Percentiles rank a stretch among this genome's conserved stretches.
These are phyloP conservation scores for Pholiota molesta DNA, from an alignment of 768 basidiomycete species.

Conservation along the genomic window DNA sequence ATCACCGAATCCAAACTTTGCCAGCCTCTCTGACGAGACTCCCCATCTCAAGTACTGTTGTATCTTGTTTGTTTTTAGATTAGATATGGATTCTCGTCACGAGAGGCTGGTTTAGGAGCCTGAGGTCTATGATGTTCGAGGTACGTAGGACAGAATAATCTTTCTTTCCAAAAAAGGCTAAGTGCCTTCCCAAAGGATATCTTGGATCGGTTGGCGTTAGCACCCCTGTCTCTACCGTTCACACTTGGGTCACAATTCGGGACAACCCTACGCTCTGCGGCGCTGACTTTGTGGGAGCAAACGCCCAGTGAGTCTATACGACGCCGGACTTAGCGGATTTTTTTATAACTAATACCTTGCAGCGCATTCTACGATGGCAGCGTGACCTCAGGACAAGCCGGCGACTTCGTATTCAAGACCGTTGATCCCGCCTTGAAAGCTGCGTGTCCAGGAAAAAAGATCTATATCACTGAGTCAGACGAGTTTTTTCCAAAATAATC, in stretches of 20 bases:
- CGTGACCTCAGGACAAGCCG: constrained; percentile 33
- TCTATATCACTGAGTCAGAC: constrained; percentile 42
- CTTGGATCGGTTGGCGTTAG: constrained; percentile 38
- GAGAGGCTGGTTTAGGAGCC: too few relatives aligned
- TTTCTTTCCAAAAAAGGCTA: background rate
- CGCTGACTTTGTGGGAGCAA: constrained; percentile 43
- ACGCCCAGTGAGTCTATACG: constrained; percentile 37
- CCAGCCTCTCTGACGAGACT: too few relatives aligned
- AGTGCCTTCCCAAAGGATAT: constrained; percentile 26
- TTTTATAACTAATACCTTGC: background rate
- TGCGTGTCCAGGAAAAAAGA: constrained; percentile 40
- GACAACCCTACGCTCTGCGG: constrained; percentile 36
- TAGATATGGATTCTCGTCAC: too few relatives aligned
- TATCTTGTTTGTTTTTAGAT: too few relatives aligned
- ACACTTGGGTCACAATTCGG: constrained; percentile 40
- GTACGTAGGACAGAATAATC: constrained; percentile 19
- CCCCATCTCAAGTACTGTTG: too few relatives aligned
- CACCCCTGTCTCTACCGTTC: constrained; percentile 41
- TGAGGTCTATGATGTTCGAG: constrained; percentile 32
- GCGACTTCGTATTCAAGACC: constrained; percentile 41
- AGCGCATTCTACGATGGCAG: constrained; percentile 42
- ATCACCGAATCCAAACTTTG: too few relatives aligned
- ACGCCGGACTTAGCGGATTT: background rate
- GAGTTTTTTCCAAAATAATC: background rate
- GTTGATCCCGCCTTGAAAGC: constrained; percentile 37